phyloP scores from a whole-genome alignment of 257 asterid species.

The Plectranthus barbatus region DNA sequence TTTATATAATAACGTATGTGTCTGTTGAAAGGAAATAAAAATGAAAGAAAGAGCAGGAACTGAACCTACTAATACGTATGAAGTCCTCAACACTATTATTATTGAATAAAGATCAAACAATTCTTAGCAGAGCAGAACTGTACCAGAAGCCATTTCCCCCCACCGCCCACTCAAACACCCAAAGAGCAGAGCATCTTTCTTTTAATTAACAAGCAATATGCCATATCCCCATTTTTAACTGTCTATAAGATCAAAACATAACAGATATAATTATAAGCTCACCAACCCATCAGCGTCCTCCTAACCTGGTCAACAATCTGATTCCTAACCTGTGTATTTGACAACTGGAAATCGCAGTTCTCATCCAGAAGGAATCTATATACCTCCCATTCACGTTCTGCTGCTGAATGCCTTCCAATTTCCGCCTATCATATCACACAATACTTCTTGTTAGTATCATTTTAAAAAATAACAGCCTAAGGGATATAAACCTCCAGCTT shows the following conservation, averaged over 20 bases:
- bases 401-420: conserved; percentile 62
- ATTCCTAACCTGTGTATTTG: conserved; percentile 34
- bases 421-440: conserved; percentile 53
- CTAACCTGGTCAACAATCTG: conserved; percentile 73
- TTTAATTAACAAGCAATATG: background rate
- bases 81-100: too few relatives aligned
- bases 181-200: too few relatives aligned
- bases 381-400: conserved; percentile 75
- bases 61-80: too few relatives aligned
- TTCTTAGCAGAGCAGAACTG: too few relatives aligned
- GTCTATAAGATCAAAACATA: background rate
- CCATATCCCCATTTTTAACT: background rate
- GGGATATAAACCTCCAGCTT: too few relatives aligned
- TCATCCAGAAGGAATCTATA: conserved; percentile 77
- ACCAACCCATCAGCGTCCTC: conserved; percentile 83
- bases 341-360: conserved; percentile 40
- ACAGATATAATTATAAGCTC: conserved; percentile 20
- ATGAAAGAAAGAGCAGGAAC: too few relatives aligned
- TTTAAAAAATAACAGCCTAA: background rate
- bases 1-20: too few relatives aligned
- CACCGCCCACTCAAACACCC: too few relatives aligned
- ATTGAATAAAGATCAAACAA: too few relatives aligned
- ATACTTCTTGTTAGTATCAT: background rate
- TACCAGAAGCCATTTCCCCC: too few relatives aligned
- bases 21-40: too few relatives aligned